Conservation (phyloP, 2,329 filamentous ascomycete species). For the Periconia sp. region DNA sequence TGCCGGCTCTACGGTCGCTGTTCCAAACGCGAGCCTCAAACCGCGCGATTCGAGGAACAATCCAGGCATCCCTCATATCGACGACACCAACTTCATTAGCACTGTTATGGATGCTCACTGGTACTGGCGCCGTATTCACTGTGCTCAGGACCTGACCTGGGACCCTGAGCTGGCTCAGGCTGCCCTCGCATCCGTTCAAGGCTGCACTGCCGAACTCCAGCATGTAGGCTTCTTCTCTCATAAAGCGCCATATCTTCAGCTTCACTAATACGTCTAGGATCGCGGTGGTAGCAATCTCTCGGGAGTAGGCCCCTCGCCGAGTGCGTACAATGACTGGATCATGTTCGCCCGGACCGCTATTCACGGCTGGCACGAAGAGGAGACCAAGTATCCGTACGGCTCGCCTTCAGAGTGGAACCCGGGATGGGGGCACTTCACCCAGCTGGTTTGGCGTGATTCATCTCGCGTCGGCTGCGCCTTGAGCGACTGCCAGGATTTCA, state of each 20-base stretch:
- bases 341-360: constrained; percentile 33
- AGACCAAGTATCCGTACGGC: constrained; percentile 42
- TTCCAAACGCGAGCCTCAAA: constrained; percentile 21
- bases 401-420: constrained; percentile 29
- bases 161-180: constrained; percentile 32
- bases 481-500: constrained; percentile 27
- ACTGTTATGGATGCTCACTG: constrained; percentile 43
- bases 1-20: constrained; percentile 25
- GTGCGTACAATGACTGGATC: constrained; percentile 32
- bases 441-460: constrained; percentile 47
- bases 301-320: constrained; percentile 28
- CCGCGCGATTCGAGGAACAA: constrained; percentile 20
- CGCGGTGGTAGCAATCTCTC: constrained; percentile 43
- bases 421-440: constrained; percentile 46
- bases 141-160: constrained; percentile 43
- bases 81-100: constrained; percentile 39
- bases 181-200: constrained; percentile 30
- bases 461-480: constrained; percentile 44
- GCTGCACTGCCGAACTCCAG: constrained; percentile 30
- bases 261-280: constrained; percentile 25
- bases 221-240: constrained; percentile 28
- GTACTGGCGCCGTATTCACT: constrained; percentile 44
- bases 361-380: constrained; percentile 46
- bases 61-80: constrained; percentile 27
- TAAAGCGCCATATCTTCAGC: neutral